A percentile compares a stretch with the other conserved stretches of the same genome.
phyloP scores from a whole-genome alignment of 1,284 basidiomycete species.

The Cutaneotrichosporon cavernicola region DNA sequence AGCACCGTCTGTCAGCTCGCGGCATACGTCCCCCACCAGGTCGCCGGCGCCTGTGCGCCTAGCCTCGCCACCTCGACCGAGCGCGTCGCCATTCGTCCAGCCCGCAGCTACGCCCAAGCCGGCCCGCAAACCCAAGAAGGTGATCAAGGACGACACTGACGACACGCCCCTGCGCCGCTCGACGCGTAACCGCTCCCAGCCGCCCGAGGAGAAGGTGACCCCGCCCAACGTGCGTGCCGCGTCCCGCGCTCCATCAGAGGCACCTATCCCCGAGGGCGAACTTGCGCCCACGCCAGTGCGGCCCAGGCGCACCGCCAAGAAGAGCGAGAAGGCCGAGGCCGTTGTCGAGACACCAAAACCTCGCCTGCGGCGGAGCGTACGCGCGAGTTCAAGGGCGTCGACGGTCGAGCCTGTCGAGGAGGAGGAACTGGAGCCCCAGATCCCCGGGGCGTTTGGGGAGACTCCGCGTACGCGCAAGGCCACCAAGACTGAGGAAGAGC shows the following conservation, averaged over 20 bases:
- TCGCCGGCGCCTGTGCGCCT: background rate
- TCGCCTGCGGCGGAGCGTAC: background rate
- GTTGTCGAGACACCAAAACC: background rate
- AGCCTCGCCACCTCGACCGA: slow-evolving; percentile 2
- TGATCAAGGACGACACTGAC: slow-evolving; percentile 16
- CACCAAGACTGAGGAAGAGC: slow-evolving; percentile 37
- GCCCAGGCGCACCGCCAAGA: slow-evolving; percentile 10
- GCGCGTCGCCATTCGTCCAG: slow-evolving; percentile 8
- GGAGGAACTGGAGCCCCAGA: slow-evolving; percentile 13
- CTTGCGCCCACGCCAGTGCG: slow-evolving; percentile 10
- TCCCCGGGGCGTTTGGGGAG: slow-evolving; percentile 1
- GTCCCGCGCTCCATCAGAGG: slow-evolving; percentile 21
- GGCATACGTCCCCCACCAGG: slow-evolving; percentile 1
- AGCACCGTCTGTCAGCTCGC: slow-evolving; percentile 22
- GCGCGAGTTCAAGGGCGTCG: slow-evolving; percentile 18
- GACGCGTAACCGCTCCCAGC: slow-evolving; percentile 11
- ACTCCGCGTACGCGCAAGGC: slow-evolving; percentile 34
- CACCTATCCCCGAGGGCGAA: slow-evolving; percentile 24
- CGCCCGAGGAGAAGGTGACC: slow-evolving; percentile 8
- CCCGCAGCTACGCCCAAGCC: slow-evolving; percentile 9
- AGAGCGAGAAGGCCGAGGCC: slow-evolving; percentile 5
- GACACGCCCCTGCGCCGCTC: slow-evolving; percentile 16
- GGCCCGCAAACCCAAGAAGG: slow-evolving; percentile 9
- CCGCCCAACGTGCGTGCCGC: background rate
- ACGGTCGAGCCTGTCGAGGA: slow-evolving; percentile 15